Evolutionary conservation across 148 eudicot genomes (phyloP).

Genomic region (Cornus kousa): DNA sequence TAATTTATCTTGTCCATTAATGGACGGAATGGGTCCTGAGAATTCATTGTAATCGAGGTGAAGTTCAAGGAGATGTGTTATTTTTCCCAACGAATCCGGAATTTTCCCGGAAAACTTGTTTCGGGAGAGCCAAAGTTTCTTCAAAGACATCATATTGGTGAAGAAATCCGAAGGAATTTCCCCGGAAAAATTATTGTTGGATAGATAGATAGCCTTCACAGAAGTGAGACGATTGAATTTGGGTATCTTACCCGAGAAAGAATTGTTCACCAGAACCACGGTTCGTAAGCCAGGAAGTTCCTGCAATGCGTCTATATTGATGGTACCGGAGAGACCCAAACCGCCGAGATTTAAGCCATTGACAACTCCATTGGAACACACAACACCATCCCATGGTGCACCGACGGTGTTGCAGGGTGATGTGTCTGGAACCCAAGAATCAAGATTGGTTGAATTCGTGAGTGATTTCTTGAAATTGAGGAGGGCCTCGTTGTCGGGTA

Average conservation of each 20-base stretch:
- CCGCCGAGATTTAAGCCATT: conserved; percentile 32
- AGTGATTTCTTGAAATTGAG: conserved; percentile 41
- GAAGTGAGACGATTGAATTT: conserved; percentile 30
- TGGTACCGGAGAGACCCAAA: conserved; percentile 35
- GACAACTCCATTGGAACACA: conserved; percentile 29
- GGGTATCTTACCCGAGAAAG: conserved; percentile 48
- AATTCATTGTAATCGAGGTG: conserved; percentile 46
- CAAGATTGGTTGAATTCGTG: conserved; percentile 19
- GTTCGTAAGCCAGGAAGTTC: conserved; percentile 24
- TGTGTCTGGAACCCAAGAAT: conserved; percentile 34
- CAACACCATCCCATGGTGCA: conserved; percentile 41
- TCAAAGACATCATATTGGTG: conserved; percentile 19
- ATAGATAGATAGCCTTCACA: conserved; percentile 39
- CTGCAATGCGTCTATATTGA: conserved; percentile 29
- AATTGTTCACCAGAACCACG: conserved; percentile 41
- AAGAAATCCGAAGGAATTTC: conserved; percentile 45
- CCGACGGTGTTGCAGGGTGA: conserved; percentile 38
- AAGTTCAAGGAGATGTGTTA: conserved; percentile 26
- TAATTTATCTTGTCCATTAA: conserved; percentile 27
- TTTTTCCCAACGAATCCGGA: conserved; percentile 37
- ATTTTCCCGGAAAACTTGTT: conserved; percentile 54
- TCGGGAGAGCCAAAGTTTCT: conserved; percentile 35
- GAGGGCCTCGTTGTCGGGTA: conserved; percentile 34
- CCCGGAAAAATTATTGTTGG: conserved; percentile 49
- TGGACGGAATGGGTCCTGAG: conserved; percentile 42